Base-by-base conservation (phyloP, 805 yeast species). In the Huiozyma sinensis region DNA sequence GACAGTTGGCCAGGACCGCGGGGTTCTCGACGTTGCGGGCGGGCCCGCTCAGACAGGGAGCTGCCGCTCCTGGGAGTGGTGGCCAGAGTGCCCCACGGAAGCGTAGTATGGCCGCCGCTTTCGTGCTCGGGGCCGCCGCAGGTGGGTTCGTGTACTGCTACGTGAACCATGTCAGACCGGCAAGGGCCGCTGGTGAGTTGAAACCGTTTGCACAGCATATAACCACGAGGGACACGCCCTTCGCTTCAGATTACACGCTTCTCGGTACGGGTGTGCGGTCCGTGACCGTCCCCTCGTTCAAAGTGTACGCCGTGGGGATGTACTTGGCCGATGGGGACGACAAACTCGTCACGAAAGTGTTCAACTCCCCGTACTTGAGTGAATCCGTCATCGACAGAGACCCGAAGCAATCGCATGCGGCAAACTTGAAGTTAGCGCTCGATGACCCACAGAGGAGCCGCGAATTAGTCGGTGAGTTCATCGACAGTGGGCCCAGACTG, bases 301-400 rank as follows among this genome's bases (percentile, higher is more conserved):
- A 79, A 53, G 96, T 92, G 1, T 90, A 90, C 58, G 95, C 86
- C 0, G 69, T 85, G 34, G 97, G 95, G 0, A 65, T 92, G 6
- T 90, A 90, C 58, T 68, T 85, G 36, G 81, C 87, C 6, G 60
- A 69, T 6, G 71, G 73, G 0, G 95, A 87, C 55, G 54, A 70
- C 11, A 43, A 56, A 6, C 49, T 67, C 41, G 58, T 75, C 5
- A 57, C 69, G 3, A 49, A 61, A 6, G 67, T 75, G 4, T 54
- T 78, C 28, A 67, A 68, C 50, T 66, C 78, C 0, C 66, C 59
- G 4, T 73, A 56, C 43, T 50, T 75, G 11, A 65, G 72, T 4
- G 42, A 48, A 1, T 54, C 63, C 0, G 64, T 67, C 46, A 60
- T 66, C 33, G 71, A 68, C 38, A 56, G 57, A 2, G 66, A 62